Evolutionary conservation across 2,329 filamentous ascomycete species (phyloP).

Genomic region (Didymella sp.): DNA sequence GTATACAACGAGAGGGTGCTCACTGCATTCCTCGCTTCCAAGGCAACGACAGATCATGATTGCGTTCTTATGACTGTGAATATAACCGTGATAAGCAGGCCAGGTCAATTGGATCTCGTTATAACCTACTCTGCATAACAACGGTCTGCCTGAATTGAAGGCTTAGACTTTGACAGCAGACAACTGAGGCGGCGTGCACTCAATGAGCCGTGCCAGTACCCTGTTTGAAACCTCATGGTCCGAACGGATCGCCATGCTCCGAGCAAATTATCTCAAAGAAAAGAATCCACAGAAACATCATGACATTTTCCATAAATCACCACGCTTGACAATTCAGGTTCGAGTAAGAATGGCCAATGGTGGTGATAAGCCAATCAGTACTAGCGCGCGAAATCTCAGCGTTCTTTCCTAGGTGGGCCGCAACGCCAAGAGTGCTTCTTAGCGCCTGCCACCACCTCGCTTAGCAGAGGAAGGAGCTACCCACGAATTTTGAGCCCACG

Average conservation of each 20-base stretch:
- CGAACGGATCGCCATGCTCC: background rate
- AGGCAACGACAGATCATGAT: slow-evolving; percentile 1
- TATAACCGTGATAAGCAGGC: background rate
- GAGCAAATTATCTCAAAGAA: background rate
- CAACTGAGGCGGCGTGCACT: background rate
- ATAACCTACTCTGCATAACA: background rate
- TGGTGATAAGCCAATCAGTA: background rate
- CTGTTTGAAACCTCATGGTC: background rate
- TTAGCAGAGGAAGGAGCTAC: slow-evolving; percentile 7
- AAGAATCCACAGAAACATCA: background rate
- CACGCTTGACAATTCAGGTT: background rate
- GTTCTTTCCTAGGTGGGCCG: background rate
- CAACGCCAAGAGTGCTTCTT: background rate
- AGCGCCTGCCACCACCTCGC: slow-evolving; percentile 1
- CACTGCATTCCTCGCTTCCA: slow-evolving; percentile 13
- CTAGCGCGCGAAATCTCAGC: slow-evolving; percentile 6
- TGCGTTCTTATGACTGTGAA: background rate
- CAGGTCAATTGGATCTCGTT: background rate
- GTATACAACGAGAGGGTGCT: background rate
- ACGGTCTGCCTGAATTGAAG: background rate
- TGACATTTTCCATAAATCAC: background rate
- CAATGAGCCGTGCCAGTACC: background rate
- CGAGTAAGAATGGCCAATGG: background rate
- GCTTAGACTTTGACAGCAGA: too few species aligned
- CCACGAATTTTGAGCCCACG: slow-evolving; percentile 7